Percentiles rank a stretch among this genome's conserved stretches.
These are phyloP conservation scores for Colletotrichum melonis DNA, from an alignment of 2,329 filamentous ascomycete species.

Conservation along the genomic window DNA sequence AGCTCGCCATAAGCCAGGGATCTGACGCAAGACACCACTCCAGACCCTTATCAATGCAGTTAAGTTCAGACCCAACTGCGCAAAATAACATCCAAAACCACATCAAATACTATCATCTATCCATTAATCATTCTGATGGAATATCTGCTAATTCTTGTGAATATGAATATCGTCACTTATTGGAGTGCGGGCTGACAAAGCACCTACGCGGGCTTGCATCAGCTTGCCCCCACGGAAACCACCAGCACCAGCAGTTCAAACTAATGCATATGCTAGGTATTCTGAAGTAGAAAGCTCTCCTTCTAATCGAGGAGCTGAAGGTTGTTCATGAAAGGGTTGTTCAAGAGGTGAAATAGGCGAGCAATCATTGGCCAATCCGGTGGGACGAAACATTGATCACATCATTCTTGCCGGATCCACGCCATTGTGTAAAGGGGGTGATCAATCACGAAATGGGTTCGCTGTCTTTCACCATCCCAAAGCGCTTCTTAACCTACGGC, in stretches of 20 bases:
- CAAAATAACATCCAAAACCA: not conserved
- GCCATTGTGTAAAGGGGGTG: constrained; percentile 14
- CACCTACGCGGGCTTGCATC: not conserved
- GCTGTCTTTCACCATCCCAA: constrained; percentile 20
- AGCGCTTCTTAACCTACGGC: not conserved
- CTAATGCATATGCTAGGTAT: too few species aligned
- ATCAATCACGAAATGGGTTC: constrained; percentile 35
- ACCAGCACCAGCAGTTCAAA: not conserved
- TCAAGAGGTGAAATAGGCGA: not conserved
- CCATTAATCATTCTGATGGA: not conserved
- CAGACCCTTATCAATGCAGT: not conserved
- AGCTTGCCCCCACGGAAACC: not conserved
- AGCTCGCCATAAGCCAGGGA: constrained; percentile 10
- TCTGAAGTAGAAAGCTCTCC: too few species aligned
- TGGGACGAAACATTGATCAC: constrained; percentile 1
- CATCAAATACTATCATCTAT: not conserved
- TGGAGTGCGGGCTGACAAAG: not conserved
- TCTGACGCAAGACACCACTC: constrained; percentile 19
- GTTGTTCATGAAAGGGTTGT: not conserved
- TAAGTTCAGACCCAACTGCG: not conserved
- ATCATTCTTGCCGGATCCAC: constrained; percentile 29
- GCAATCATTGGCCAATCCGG: constrained; percentile 2
- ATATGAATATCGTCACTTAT: not conserved
- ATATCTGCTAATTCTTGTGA: not conserved
- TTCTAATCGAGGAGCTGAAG: not conserved